Evolutionary conservation across 2,329 filamentous ascomycete species (phyloP).

Genomic region (Exophiala mesophila): DNA sequence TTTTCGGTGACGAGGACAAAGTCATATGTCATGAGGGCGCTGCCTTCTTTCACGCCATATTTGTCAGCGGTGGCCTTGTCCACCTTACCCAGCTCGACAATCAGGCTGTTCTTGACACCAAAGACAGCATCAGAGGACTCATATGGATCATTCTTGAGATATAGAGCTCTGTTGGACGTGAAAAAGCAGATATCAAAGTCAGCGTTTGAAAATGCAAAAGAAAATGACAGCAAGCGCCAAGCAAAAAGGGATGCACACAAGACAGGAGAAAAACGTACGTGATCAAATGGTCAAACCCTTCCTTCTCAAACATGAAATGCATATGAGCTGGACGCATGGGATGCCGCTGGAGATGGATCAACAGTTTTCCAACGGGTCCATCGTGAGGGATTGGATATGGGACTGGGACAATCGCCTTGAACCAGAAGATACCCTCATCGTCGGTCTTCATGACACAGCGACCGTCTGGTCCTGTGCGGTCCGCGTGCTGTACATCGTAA

Average conservation of each 20-base stretch:
- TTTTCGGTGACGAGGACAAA: constrained; percentile 64
- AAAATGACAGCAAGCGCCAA: too few relatives aligned
- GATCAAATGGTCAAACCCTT: constrained; percentile 72
- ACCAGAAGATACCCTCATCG: constrained; percentile 72
- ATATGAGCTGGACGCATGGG: constrained; percentile 72
- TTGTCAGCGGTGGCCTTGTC: constrained; percentile 26
- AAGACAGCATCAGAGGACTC: constrained; percentile 31
- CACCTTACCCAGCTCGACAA: constrained; percentile 28
- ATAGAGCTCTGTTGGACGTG: constrained; percentile 27
- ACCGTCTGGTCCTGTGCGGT: constrained; percentile 62
- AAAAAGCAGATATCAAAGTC: too few relatives aligned
- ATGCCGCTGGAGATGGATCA: constrained; percentile 65
- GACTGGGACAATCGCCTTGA: constrained; percentile 77
- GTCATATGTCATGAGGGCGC: constrained; percentile 2
- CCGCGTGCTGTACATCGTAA: constrained; percentile 74
- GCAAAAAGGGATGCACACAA: too few relatives aligned
- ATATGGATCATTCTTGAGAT: constrained; percentile 29
- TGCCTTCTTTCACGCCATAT: constrained; percentile 27
- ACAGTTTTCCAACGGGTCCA: constrained; percentile 71
- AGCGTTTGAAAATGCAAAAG: too few relatives aligned
- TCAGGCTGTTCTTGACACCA: constrained; percentile 30
- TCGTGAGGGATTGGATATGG: constrained; percentile 81
- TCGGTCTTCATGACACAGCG: constrained; percentile 67
- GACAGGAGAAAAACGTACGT: constrained; percentile 61
- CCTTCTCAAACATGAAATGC: constrained; percentile 85